Evolutionary conservation across 2,329 filamentous ascomycete species (phyloP), one percentile per base, ranked within the genome.

Genomic region (Neofusicoccum cordaticola): DNA sequence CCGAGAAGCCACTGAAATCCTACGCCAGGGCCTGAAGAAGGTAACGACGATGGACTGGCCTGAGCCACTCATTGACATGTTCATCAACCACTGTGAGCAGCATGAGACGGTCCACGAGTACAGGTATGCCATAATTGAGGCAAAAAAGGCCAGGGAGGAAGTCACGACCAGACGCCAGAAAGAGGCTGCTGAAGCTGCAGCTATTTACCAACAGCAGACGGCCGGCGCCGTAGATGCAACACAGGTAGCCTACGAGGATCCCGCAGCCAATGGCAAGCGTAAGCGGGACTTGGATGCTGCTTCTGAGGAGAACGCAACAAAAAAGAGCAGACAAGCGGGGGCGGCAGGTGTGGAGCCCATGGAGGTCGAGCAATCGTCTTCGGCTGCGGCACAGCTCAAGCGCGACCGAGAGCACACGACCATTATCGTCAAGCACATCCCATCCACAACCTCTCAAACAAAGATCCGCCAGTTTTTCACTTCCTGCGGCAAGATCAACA

Each of bases 341-440:
- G 68, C 67, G 22, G 65, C 69, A 13, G 56, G 66, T 5, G 61
- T 66, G 15, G 67, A 69, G 35, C 44, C 52, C 13, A 47, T 48
- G 34, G 45, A 61, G 6, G 66, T 67, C 7, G 68, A 70, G n/a
- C 19, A 63, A 27, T 37, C 64, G 15, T 53, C 65, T 42, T 53
- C 66, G 17, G 44, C 52, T 12, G 35, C 63, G 12, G 31, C 52
- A 17, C 52, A 64, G 35, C 72, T 69, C 70, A 67, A 57, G 75
- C 88, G 95, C 63, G 93, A 99, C 76, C 88, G 95, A 47, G 95
- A 99, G 74, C 90, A 98, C 75, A 90, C 92, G 0, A 93, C 91
- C 0, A 84, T 98, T 53, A 86, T 96, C 62, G 88, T 97, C 3
- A 88, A 86, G 58, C 90, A 93, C 69, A 79, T 99, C 27, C 93